Evolutionary conservation across 257 asterid genomes (phyloP).

Genomic region (Avicennia marina): DNA sequence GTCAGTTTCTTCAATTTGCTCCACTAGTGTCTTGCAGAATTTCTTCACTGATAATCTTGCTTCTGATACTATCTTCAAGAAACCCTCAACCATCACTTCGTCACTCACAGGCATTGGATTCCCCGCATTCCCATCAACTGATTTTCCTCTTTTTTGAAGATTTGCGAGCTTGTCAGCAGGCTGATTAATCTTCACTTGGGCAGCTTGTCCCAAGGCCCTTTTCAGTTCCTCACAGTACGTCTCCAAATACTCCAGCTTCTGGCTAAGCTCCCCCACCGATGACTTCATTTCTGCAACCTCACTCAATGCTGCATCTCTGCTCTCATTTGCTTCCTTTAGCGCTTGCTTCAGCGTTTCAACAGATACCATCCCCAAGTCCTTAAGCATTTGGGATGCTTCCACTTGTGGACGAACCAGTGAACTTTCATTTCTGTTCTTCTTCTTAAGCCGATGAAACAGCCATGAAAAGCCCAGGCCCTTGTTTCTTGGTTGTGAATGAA

Average conservation of each 20-base stretch:
- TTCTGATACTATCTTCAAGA: conserved; percentile 78
- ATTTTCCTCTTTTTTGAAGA: conserved; percentile 30
- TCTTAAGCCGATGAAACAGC: conserved; percentile 73
- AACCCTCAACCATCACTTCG: conserved; percentile 82
- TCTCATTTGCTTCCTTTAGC: conserved; percentile 50
- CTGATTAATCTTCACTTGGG: conserved; percentile 29
- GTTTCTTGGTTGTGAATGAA: conserved; percentile 44
- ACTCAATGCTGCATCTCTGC: conserved; percentile 52
- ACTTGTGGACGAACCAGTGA: conserved; percentile 33
- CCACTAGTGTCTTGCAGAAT: conserved; percentile 66
- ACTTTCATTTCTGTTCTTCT: conserved; percentile 53
- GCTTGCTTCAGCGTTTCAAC: conserved; percentile 55
- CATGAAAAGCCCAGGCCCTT: conserved; percentile 57
- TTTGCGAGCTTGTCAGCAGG: conserved; percentile 32
- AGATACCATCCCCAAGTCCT: conserved; percentile 34
- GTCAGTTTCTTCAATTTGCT: conserved; percentile 52
- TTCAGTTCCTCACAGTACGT: conserved; percentile 73
- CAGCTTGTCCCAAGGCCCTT: conserved; percentile 53
- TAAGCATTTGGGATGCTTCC: conserved; percentile 36
- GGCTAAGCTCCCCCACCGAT: conserved; percentile 54
- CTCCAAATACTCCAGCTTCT: conserved; percentile 68
- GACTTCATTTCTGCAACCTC: conserved; percentile 69
- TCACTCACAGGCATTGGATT: conserved; percentile 52
- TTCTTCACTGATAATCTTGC: conserved; percentile 79
- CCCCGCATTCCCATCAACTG: conserved; percentile 36